A percentile compares a stretch with the other conserved stretches of the same genome.
Evolutionary conservation across 2,329 filamentous ascomycete species (phyloP).

Genomic region (Penicillium fuscoglaucum): DNA sequence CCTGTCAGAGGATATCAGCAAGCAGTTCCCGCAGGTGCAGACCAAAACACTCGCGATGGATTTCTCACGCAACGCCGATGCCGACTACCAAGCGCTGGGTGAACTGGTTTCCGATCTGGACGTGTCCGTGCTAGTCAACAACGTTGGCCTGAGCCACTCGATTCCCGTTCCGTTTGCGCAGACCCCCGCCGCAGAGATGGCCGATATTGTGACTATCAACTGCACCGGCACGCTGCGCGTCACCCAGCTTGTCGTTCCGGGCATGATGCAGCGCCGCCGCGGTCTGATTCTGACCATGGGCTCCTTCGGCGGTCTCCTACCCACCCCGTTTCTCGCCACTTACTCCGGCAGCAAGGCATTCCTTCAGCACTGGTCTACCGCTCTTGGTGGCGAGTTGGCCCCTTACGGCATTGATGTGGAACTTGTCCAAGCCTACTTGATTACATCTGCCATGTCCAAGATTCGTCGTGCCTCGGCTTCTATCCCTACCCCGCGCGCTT

Average conservation of each 20-base stretch:
- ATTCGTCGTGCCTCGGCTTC: slow-evolving; percentile 74
- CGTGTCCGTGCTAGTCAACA: slow-evolving; percentile 88
- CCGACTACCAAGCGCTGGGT: slow-evolving; percentile 75
- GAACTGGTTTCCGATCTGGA: slow-evolving; percentile 71
- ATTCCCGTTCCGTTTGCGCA: slow-evolving; percentile 87
- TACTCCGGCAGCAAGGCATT: slow-evolving; percentile 99
- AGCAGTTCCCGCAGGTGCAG: slow-evolving; percentile 64
- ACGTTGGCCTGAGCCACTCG: slow-evolving; percentile 90
- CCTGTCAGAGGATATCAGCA: slow-evolving; percentile 73
- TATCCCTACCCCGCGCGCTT: slow-evolving; percentile 77
- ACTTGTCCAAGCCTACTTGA: slow-evolving; percentile 85
- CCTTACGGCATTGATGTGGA: slow-evolving; percentile 83
- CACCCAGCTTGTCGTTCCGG: slow-evolving; percentile 80
- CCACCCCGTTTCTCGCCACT: slow-evolving; percentile 87
- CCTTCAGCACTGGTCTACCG: slow-evolving; percentile 91
- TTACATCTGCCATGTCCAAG: slow-evolving; percentile 97
- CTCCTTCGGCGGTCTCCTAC: slow-evolving; percentile 89
- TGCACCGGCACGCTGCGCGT: slow-evolving; percentile 86
- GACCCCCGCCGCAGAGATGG: slow-evolving; percentile 76
- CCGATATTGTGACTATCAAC: slow-evolving; percentile 92
- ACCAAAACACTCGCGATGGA: slow-evolving; percentile 88
- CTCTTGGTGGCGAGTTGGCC: slow-evolving; percentile 79
- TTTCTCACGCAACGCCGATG: slow-evolving; percentile 75
- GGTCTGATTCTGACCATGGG: slow-evolving; percentile 97
- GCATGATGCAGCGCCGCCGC: slow-evolving; percentile 78